A percentile compares a stretch with the other conserved stretches of the same genome.
phyloP scores from a whole-genome alignment of 2,329 filamentous ascomycete genomes.

The Fusarium udum region DNA sequence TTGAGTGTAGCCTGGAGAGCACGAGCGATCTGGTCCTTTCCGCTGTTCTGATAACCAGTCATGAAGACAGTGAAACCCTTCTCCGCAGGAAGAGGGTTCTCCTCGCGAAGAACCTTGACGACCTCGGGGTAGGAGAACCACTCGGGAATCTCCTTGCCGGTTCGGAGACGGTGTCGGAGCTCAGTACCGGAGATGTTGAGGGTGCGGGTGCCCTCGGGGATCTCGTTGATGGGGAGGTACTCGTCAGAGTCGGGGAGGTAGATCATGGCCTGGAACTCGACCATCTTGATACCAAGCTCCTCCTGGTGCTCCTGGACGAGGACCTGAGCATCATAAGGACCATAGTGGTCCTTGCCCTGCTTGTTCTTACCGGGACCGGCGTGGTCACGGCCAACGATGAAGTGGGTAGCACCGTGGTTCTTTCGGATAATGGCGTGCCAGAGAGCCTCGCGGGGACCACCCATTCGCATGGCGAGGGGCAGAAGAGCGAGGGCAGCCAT shows the following conservation, averaged over 20 bases:
- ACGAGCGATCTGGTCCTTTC: slow-evolving; percentile 96
- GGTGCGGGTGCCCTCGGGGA: slow-evolving; percentile 83
- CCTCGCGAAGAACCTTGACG: slow-evolving; percentile 94
- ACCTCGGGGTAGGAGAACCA: slow-evolving; percentile 99
- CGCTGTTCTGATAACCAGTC: slow-evolving; percentile 94
- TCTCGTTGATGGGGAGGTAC: slow-evolving; percentile 93
- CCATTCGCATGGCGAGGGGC: slow-evolving; percentile 98
- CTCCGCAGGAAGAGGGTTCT: slow-evolving; percentile 87
- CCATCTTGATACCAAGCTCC: slow-evolving; percentile 98
- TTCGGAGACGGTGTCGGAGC: slow-evolving; percentile 89
- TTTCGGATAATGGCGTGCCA: slow-evolving; percentile 99
- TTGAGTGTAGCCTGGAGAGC: slow-evolving; percentile 97
- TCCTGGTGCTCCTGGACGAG: slow-evolving; percentile 96
- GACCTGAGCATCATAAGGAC: slow-evolving; percentile 95
- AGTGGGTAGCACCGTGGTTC: slow-evolving; percentile 99
- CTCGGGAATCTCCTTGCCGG: slow-evolving; percentile 93
- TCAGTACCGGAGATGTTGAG: slow-evolving; percentile 89
- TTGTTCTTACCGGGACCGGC: slow-evolving; percentile 98
- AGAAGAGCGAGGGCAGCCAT: slow-evolving; percentile 98
- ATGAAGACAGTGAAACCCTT: slow-evolving; percentile 99
- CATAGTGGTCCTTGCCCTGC: slow-evolving; percentile 96
- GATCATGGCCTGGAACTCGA: slow-evolving; percentile 99
- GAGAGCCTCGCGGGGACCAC: slow-evolving; percentile 95
- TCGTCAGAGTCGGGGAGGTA: slow-evolving; percentile 97
- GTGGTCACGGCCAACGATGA: slow-evolving; percentile 98